phyloP scores from a whole-genome alignment of 1,284 basidiomycete genomes.

The Leccinum variabile region DNA sequence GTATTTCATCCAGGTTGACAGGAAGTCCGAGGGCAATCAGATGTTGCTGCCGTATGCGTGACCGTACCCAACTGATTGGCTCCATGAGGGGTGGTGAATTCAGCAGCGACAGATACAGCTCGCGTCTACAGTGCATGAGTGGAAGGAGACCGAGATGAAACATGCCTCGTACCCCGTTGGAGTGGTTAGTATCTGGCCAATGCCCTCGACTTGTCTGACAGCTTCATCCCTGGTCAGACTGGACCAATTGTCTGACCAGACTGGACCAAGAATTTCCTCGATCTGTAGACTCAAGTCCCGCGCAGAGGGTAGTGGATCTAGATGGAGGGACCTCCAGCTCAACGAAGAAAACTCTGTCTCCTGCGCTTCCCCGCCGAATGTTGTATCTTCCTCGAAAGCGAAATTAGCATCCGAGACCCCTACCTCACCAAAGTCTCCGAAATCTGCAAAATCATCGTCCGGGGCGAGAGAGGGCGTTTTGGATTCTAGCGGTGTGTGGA shows the following conservation, averaged over 20 bases:
- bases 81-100: conserved; percentile 66
- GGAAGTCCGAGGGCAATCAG: conserved; percentile 88
- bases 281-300: conserved; percentile 61
- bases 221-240: conserved; percentile 65
- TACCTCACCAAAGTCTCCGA: conserved; percentile 82
- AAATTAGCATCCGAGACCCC: conserved; percentile 38
- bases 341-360: conserved; percentile 43
- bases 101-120: conserved; percentile 68
- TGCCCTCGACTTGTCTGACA: conserved; percentile 77
- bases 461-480: conserved; percentile 41
- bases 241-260: conserved; percentile 58
- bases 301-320: conserved; percentile 64
- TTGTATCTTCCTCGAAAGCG: conserved; percentile 43
- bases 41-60: conserved; percentile 84
- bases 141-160: conserved; percentile 22
- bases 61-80: conserved; percentile 89
- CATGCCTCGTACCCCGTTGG: conserved; percentile 61
- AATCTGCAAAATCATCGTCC: conserved; percentile 81
- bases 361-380: conserved; percentile 42
- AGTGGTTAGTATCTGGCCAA: conserved; percentile 73
- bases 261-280: conserved; percentile 61
- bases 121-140: conserved; percentile 55
- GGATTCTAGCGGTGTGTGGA: conserved; percentile 55
- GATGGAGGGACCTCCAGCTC: conserved; percentile 60
- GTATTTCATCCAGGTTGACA: conserved; percentile 89